Percentiles rank a stretch among this genome's conserved stretches.
Evolutionary conservation across 2,329 filamentous ascomycete genomes (phyloP).

Genomic region (Pestalotiopsis sp.): DNA sequence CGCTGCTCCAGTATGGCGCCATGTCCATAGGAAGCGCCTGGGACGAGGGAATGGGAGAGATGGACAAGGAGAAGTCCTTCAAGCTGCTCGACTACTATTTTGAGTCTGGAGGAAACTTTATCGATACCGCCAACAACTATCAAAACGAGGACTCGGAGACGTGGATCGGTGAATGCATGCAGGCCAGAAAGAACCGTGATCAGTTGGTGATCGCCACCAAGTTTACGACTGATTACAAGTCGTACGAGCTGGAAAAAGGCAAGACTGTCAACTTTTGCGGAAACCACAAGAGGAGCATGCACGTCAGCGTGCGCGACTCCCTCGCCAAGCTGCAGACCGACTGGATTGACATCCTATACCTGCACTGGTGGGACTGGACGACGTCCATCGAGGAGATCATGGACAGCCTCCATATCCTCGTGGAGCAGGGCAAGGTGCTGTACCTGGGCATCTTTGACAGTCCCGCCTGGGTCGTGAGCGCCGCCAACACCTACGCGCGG

Average conservation of each 20-base stretch:
- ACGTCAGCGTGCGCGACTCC: constrained; percentile 49
- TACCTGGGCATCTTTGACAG: constrained; percentile 41
- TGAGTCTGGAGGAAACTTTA: constrained; percentile 64
- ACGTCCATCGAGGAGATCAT: constrained; percentile 43
- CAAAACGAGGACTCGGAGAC: constrained; percentile 57
- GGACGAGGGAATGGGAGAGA: constrained; percentile 47
- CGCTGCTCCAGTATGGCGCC: constrained; percentile 50
- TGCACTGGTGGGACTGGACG: constrained; percentile 46
- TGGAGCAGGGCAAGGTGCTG: constrained; percentile 40
- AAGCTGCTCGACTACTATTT: constrained; percentile 58
- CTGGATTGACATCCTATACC: constrained; percentile 48
- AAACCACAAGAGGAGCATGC: constrained; percentile 61
- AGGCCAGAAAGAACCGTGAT: constrained; percentile 47
- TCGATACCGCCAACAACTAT: constrained; percentile 63
- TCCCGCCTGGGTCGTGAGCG: constrained; percentile 40
- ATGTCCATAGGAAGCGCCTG: constrained; percentile 53
- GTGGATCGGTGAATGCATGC: constrained; percentile 61
- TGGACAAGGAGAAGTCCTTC: constrained; percentile 54
- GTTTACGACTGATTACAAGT: constrained; percentile 49
- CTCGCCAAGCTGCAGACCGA: constrained; percentile 60
- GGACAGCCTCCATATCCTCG: constrained; percentile 40
- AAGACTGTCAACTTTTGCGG: constrained; percentile 49
- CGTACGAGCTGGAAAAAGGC: constrained; percentile 32
- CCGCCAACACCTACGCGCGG: constrained; percentile 38
- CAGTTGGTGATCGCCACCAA: constrained; percentile 57